Evolutionary conservation across 306 rosid species (phyloP).

Genomic region (Luffa acutangula): DNA sequence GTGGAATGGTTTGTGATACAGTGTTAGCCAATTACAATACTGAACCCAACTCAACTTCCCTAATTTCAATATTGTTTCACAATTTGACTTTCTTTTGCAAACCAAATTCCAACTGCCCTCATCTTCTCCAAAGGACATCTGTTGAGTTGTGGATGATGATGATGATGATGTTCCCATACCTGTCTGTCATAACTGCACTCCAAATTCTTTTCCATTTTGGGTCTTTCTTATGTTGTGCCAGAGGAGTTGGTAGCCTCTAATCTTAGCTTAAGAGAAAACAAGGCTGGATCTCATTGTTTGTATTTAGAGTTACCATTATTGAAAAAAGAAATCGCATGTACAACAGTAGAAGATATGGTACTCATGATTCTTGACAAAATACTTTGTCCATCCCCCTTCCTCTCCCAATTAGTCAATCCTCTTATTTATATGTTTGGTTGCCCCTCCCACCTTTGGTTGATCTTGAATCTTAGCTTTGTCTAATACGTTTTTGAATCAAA

Average conservation of each 20-base stretch:
- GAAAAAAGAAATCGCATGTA: no score
- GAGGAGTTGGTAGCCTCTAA: not conserved
- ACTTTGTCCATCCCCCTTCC: not conserved
- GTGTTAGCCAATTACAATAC: not conserved
- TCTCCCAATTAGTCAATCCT: no score
- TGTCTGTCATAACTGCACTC: not conserved
- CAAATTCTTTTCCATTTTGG: not conserved
- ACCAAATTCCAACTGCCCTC: not conserved
- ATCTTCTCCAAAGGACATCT: not conserved
- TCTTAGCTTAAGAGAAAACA: not conserved
- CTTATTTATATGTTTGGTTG: no score
- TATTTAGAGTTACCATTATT: not conserved
- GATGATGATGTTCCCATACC: not conserved
- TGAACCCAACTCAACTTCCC: not conserved
- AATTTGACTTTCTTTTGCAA: not conserved
- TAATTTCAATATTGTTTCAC: not conserved
- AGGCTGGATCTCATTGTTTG: not conserved
- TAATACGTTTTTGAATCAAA: constrained; percentile 80
- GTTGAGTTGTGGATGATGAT: not conserved
- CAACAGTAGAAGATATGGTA: no score
- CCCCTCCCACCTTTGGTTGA: constrained; percentile 51
- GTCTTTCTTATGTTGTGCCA: not conserved
- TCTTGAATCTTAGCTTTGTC: constrained; percentile 49
- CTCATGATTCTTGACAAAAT: no score
- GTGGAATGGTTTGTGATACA: not conserved